Evolutionary conservation across 2,329 filamentous ascomycete genomes (phyloP).

Genomic region (Sporothrix schenckii): DNA sequence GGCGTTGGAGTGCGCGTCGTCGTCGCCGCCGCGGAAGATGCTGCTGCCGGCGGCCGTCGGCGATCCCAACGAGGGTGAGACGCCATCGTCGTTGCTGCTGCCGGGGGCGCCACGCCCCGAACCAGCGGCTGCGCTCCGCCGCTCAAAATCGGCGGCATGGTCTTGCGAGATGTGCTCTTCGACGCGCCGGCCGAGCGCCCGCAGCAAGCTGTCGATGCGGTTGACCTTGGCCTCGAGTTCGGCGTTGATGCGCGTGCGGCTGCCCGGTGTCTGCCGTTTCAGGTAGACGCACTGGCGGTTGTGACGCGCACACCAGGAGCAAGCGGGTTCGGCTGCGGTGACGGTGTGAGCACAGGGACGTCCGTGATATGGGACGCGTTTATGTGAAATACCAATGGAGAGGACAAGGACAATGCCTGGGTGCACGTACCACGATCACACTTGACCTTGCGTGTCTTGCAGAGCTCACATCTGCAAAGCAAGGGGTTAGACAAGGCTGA

Average conservation of each 20-base stretch:
- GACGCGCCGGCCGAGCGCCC: slow-evolving; percentile 55
- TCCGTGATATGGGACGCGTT: neutral
- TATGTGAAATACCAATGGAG: neutral
- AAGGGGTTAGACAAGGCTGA: slow-evolving; percentile 13
- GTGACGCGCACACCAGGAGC: slow-evolving; percentile 68
- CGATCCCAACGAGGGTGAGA: slow-evolving; percentile 18
- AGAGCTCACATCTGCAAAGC: slow-evolving; percentile 65
- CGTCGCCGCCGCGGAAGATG: slow-evolving; percentile 33
- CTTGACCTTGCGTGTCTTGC: slow-evolving; percentile 80
- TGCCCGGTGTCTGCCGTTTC: slow-evolving; percentile 67
- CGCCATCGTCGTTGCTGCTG: slow-evolving; percentile 13
- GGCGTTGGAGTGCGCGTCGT: slow-evolving; percentile 42
- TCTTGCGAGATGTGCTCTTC: slow-evolving; percentile 35
- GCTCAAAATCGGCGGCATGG: slow-evolving; percentile 24
- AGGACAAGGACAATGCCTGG: neutral
- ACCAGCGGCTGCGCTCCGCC: neutral
- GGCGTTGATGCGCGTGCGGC: slow-evolving; percentile 71
- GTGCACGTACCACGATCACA: slow-evolving; percentile 60
- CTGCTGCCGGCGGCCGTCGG: slow-evolving; percentile 24
- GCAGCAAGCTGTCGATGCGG: slow-evolving; percentile 66
- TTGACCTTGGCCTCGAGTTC: slow-evolving; percentile 74
- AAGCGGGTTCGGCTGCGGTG: slow-evolving; percentile 63
- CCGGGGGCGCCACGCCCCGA: neutral
- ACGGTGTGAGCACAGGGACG: neutral
- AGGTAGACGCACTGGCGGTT: slow-evolving; percentile 66